Base-by-base conservation (phyloP, 2,329 filamentous ascomycete species). In the Colletotrichum theobromicola region DNA sequence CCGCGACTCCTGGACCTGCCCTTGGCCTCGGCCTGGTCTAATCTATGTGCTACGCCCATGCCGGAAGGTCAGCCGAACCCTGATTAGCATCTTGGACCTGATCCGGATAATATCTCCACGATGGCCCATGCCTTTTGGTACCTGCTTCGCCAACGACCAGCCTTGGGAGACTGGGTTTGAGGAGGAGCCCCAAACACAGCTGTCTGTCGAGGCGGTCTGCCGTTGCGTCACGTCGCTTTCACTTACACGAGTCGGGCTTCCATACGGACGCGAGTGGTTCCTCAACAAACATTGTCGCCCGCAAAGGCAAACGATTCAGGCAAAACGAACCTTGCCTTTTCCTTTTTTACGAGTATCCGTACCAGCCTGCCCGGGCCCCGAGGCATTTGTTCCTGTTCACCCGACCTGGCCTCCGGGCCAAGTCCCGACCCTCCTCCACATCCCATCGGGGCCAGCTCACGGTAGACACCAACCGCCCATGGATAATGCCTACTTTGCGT, bases 1-100 rank as follows among this genome's bases (percentile, higher is more conserved):
- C 42, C 16, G 57, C 57, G 57, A 34, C 30, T 61, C 57, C 42
- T 50, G 42, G 42, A 50, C n/a, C 10, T 50, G 42, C 42, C 21
- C 66, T 67, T 55, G 37, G 61, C 55, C 12, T 53, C 61, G 7
- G 34, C 61, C 24, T n/a, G 24, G 42, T 24, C 37, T 42, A 74
- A 67, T 63, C 12, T 58, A 72, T 24, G 13, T 67, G 72, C 62
- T 67, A 67, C 72, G 26, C 50, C 32, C 34, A 62, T 46, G 62
- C 62, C 72, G 72, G 72, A 62, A 67, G 37, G 30, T 21, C 72
- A 74, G 53, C 68, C 72, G 68, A 74, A 60, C 66, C 50, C 55
- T 62, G 64, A 13, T 26, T 21, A 34, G 21, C 28, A 42, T 24
- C 68, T 60, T n/a, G 53, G 15, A 28, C 26, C 18, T 18, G 12